Evolutionary conservation across 2,329 filamentous ascomycete species (phyloP), one percentile per base, ranked within the genome.

Genomic region (Apiospora marii): DNA sequence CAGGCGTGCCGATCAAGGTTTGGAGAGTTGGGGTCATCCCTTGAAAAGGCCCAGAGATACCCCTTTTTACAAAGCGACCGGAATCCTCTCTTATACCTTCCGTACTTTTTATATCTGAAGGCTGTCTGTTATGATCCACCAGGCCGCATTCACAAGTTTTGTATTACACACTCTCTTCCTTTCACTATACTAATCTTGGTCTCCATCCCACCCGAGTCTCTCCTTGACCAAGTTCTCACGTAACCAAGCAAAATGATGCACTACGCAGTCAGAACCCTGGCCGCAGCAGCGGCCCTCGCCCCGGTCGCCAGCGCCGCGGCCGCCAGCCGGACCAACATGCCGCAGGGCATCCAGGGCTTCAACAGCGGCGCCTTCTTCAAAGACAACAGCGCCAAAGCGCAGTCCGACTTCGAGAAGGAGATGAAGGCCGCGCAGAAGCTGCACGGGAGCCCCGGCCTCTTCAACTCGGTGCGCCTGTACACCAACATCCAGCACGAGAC

Each of bases 401-500:
- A 92, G 78, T 77, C 85, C 22, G 91, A 93, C 80, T 95, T 92
- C 82, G 89, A 93, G 84, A 84, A 87, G 78, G 89, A 93, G 83
- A 94, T 94, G 87, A 89, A 87, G 75, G 84, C 87, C 4, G 92
- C 93, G 41, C 87, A 90, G 76, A 84, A 84, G 69, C 90, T 95
- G 22, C 84, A 86, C 30, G 92, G 91, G 61, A 91, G 92, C 71
- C 83, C 86, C 27, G 90, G 90, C 70, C 46, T 48, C 14, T 94
- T 93, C 85, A 92, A 85, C 77, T 91, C 89, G 74, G 92, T 91
- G 64, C 90, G 92, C 74, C 86, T 94, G n/a, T 95, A 92, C 83
- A 94, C 92, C 76, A 94, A 90, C 88, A 86, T 93, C 68, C 92
- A 94, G 87, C 88, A 83, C 41, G 91, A 90, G 75, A 92, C 92